phyloP scores from a whole-genome alignment of 768 basidiomycete genomes.

The Thelephora aurantiotincta region DNA sequence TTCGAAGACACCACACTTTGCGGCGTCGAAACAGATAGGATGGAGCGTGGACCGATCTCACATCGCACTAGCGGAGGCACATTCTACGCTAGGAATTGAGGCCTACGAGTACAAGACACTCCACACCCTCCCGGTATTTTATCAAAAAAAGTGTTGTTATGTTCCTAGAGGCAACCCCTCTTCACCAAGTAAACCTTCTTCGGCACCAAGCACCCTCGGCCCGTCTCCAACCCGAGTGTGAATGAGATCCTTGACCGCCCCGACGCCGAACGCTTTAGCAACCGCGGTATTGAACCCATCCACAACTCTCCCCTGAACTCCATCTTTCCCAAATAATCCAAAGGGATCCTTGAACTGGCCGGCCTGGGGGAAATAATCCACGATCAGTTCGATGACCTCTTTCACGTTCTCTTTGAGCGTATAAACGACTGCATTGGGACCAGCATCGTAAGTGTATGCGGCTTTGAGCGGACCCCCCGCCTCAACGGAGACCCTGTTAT shows the following conservation, averaged over 20 bases:
- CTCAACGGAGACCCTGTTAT: conserved; percentile 68
- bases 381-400: conserved; percentile 63
- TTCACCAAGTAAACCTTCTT: conserved; percentile 49
- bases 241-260: conserved; percentile 79
- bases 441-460: conserved; percentile 98
- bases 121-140: conserved; percentile 14
- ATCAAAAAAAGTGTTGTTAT: conserved; percentile 12
- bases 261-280: conserved; percentile 55
- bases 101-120: background rate
- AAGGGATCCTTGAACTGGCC: conserved; percentile 67
- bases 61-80: no score
- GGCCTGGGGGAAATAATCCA: conserved; percentile 80
- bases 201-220: conserved; percentile 50
- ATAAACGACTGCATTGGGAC: conserved; percentile 98
- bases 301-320: conserved; percentile 35
- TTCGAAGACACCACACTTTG: no score
- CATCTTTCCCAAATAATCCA: conserved; percentile 33
- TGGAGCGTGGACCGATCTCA: no score
- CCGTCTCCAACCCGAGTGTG: conserved; percentile 91
- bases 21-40: no score
- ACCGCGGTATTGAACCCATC: conserved; percentile 71
- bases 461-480: conserved; percentile 53
- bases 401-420: conserved; percentile 62
- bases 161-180: conserved; percentile 45
- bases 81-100: no score